Evolutionary conservation across 768 basidiomycete species (phyloP).

Genomic region (Leucosporidium creatinivorum): DNA sequence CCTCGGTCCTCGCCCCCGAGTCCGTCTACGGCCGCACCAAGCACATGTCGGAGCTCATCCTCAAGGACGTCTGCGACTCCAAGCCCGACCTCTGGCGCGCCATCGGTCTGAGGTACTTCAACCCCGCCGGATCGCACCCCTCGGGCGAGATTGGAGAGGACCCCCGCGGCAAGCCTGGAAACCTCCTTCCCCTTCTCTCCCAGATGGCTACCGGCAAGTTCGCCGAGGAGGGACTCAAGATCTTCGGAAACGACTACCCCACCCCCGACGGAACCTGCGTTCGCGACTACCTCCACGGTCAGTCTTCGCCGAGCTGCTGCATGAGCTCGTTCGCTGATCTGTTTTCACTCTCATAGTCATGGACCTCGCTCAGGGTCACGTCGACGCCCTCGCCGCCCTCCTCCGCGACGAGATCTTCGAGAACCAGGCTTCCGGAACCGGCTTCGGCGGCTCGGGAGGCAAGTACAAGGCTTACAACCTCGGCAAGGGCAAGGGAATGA

Average conservation of each 20-base stretch:
- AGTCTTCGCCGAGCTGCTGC: background rate
- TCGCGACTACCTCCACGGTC: slow-evolving; percentile 75
- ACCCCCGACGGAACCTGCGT: slow-evolving; percentile 95
- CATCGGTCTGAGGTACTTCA: slow-evolving; percentile 92
- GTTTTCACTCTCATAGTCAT: slow-evolving; percentile 50
- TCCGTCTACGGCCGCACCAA: slow-evolving; percentile 97
- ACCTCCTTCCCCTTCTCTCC: slow-evolving; percentile 83
- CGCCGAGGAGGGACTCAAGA: slow-evolving; percentile 58
- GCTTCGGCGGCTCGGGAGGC: slow-evolving; percentile 43
- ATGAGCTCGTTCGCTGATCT: background rate
- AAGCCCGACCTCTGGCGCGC: slow-evolving; percentile 72
- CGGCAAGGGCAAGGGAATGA: slow-evolving; percentile 73
- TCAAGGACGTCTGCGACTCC: slow-evolving; percentile 77
- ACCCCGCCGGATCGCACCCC: slow-evolving; percentile 97
- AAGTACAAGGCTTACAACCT: slow-evolving; percentile 91
- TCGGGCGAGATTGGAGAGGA: slow-evolving; percentile 94
- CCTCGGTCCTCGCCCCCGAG: slow-evolving; percentile 74
- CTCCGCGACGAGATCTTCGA: slow-evolving; percentile 47
- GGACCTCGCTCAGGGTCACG: slow-evolving; percentile 89
- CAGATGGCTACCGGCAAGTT: slow-evolving; percentile 91
- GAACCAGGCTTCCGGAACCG: slow-evolving; percentile 9
- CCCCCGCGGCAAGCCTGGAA: slow-evolving; percentile 88
- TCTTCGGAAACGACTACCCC: slow-evolving; percentile 96
- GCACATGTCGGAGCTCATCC: slow-evolving; percentile 81
- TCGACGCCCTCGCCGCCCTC: slow-evolving; percentile 81